Conservation (phyloP, 2,329 filamentous ascomycete genomes). For the Penicillium sp. region DNA sequence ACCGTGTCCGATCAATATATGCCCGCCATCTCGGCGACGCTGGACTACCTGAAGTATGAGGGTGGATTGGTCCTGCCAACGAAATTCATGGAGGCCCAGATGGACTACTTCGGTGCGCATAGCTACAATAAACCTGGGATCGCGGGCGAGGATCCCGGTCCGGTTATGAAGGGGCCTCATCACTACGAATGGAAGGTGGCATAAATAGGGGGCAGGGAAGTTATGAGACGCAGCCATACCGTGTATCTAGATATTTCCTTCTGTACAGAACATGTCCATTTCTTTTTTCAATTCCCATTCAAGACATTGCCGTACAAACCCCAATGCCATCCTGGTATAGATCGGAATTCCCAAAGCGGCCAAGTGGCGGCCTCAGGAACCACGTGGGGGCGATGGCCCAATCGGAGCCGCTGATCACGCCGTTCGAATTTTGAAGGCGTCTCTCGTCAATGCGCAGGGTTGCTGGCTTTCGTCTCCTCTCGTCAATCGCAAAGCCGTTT, state of each 20-base stretch:
- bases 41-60: conserved; percentile 67
- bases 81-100: conserved; percentile 66
- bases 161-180: conserved; percentile 56
- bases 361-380: conserved; percentile 22
- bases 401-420: conserved; percentile 20
- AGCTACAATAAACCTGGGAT: conserved; percentile 56
- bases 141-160: conserved; percentile 53
- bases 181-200: conserved; percentile 59
- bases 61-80: conserved; percentile 61
- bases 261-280: neutral
- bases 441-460: conserved; percentile 16
- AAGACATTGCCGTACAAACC: no score
- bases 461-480: conserved; percentile 21
- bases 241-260: no score
- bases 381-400: conserved; percentile 29
- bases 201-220: no score
- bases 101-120: conserved; percentile 69
- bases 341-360: conserved; percentile 3
- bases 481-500: conserved; percentile 27
- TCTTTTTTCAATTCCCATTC: no score
- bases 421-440: conserved; percentile 23
- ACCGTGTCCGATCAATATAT: conserved; percentile 59
- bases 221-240: no score
- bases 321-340: no score
- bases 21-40: conserved; percentile 58